A percentile compares a stretch with the other conserved stretches of the same genome.
Conservation (phyloP, 129 eudicot species). For the Apium graveolens region DNA sequence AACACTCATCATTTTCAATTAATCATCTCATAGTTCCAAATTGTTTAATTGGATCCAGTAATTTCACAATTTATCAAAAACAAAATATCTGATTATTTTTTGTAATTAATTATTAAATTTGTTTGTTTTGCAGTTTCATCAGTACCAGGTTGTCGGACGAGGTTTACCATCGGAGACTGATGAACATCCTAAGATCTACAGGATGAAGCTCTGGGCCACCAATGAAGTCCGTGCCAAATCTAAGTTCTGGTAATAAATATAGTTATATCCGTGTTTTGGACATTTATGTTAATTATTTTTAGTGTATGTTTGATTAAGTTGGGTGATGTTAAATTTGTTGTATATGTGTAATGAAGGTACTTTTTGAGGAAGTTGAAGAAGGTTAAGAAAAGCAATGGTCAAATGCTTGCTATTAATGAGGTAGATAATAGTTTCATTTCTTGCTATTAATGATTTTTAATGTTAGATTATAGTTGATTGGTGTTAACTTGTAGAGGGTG, state of each 20-base stretch:
- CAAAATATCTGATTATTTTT: neutral
- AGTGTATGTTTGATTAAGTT: neutral
- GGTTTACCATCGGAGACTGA: constrained; percentile 1
- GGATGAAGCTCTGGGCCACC: constrained; percentile 14
- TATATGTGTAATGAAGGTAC: constrained; percentile 9
- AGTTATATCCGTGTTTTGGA: neutral
- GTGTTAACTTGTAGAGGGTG: neutral
- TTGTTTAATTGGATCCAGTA: neutral
- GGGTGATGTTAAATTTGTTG: neutral
- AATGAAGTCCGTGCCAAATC: constrained; percentile 12
- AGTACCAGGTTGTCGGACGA: constrained; percentile 12
- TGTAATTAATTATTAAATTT: too few relatives aligned
- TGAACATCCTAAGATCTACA: constrained; percentile 13
- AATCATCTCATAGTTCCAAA: neutral
- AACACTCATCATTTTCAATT: neutral
- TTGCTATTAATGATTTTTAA: too few relatives aligned
- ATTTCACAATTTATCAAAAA: neutral
- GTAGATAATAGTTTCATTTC: neutral
- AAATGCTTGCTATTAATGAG: constrained; percentile 27
- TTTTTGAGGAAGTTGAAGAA: constrained; percentile 29
- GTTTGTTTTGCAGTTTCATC: constrained; percentile 8
- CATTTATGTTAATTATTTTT: neutral
- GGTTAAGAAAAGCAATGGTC: constrained; percentile 35
- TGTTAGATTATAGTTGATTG: neutral
- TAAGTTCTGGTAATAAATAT: constrained; percentile 9